Percentiles rank a stretch among this genome's conserved stretches.
These are phyloP conservation scores for Cladophialophora carrionii DNA, from an alignment of 2,329 filamentous ascomycete genomes.

Conservation along the genomic window DNA sequence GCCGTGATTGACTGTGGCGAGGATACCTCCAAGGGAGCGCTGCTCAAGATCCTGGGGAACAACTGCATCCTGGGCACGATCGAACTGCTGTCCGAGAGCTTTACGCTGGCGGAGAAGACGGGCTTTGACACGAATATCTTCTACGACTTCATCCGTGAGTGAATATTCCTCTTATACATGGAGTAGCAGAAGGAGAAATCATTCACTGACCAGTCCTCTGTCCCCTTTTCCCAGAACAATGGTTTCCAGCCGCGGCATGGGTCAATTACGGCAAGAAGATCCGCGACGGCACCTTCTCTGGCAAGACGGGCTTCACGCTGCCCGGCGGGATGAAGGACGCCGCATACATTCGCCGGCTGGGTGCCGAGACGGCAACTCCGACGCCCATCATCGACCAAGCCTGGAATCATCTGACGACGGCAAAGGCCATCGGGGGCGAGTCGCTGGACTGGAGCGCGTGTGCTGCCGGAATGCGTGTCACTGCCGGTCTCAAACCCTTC, in stretches of 20 bases:
- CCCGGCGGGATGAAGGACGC: conserved; percentile 22
- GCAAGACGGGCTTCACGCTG: conserved; percentile 19
- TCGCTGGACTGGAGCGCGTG: conserved; percentile 21
- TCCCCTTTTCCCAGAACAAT: conserved; percentile 5
- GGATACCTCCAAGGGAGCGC: conserved; percentile 15
- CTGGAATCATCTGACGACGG: conserved; percentile 20
- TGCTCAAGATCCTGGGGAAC: conserved; percentile 19
- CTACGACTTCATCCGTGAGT: conserved; percentile 20
- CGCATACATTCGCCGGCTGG: conserved; percentile 15
- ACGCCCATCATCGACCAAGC: conserved; percentile 20
- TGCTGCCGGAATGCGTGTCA: conserved; percentile 18
- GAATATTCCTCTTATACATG: not conserved
- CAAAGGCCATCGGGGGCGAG: conserved; percentile 15
- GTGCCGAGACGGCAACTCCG: conserved; percentile 16
- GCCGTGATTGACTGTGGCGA: conserved; percentile 20
- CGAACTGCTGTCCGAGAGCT: conserved; percentile 18
- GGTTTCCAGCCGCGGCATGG: conserved; percentile 21
- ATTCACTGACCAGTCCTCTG: conserved; percentile 1
- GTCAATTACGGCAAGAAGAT: conserved; percentile 23
- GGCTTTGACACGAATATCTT: conserved; percentile 18
- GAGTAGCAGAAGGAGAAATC: not conserved
- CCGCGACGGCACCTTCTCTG: conserved; percentile 14
- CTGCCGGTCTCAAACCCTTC: conserved; percentile 17
- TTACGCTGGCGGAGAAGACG: conserved; percentile 20
- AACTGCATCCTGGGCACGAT: conserved; percentile 22